Evolutionary conservation across 2,329 filamentous ascomycete genomes (phyloP).

Genomic region (Tetracladium maxilliforme): DNA sequence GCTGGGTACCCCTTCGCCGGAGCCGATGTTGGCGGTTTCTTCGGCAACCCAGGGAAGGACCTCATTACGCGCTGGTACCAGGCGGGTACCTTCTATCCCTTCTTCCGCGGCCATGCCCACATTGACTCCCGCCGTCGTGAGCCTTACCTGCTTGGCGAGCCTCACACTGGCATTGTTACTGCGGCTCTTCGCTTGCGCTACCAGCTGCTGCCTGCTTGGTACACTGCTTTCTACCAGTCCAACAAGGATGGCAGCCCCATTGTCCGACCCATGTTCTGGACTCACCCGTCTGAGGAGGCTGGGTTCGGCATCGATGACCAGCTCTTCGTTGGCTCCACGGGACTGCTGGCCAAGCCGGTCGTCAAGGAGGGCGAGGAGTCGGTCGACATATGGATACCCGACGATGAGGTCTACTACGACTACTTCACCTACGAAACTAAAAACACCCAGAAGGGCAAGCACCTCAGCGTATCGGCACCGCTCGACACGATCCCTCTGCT

Average conservation of each 20-base stretch:
- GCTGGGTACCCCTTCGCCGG: conserved; percentile 88
- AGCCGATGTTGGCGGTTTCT: conserved; percentile 95
- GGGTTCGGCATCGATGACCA: conserved; percentile 90
- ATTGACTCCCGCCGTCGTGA: conserved; percentile 91
- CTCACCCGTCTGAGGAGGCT: conserved; percentile 70
- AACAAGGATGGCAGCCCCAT: conserved; percentile 74
- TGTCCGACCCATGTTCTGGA: conserved; percentile 83
- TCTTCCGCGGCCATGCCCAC: conserved; percentile 94
- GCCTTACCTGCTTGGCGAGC: conserved; percentile 76
- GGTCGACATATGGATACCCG: conserved; percentile 74
- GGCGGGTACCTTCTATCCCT: conserved; percentile 90
- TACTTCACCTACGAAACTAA: conserved; percentile 83
- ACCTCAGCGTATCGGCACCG: conserved; percentile 57
- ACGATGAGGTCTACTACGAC: conserved; percentile 83
- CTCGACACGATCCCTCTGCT: conserved; percentile 79
- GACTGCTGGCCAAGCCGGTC: conserved; percentile 85
- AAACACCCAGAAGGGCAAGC: conserved; percentile 55
- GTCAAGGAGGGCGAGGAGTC: conserved; percentile 60
- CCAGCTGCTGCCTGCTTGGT: conserved; percentile 82
- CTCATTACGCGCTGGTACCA: conserved; percentile 93
- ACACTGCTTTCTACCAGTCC: conserved; percentile 90
- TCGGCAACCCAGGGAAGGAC: conserved; percentile 89
- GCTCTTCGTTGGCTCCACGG: conserved; percentile 78
- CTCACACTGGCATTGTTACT: conserved; percentile 75
- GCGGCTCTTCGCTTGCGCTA: conserved; percentile 82